phyloP scores from a whole-genome alignment of 148 eudicot species.

The Rhododendron ovatum region DNA sequence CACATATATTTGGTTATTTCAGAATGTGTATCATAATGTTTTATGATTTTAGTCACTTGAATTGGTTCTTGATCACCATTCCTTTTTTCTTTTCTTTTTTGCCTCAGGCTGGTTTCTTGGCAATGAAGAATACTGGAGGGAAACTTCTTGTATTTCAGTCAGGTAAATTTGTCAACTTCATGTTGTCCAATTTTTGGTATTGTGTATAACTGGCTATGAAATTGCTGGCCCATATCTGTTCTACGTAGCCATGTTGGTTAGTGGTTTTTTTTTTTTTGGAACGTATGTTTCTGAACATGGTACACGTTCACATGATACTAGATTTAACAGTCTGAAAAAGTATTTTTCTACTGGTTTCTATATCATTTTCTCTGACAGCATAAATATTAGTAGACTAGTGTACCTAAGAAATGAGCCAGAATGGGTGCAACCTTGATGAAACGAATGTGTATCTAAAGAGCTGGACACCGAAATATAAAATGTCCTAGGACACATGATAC shows the following conservation, averaged over 20 bases:
- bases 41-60: neutral
- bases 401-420: neutral
- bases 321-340: neutral
- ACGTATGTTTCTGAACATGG: neutral
- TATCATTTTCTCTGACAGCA: neutral
- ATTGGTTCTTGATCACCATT: neutral
- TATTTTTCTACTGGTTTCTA: neutral
- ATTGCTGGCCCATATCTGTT: neutral
- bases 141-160: slow-evolving; percentile 94
- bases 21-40: neutral
- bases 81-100: slow-evolving; percentile 24
- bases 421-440: neutral
- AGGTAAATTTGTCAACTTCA: slow-evolving; percentile 37
- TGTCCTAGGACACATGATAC: neutral
- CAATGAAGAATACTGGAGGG: slow-evolving; percentile 92
- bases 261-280: neutral
- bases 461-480: neutral
- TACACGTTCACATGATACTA: neutral
- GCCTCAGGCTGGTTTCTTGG: slow-evolving; percentile 87
- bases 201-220: neutral
- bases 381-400: neutral
- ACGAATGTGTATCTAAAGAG: neutral
- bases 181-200: neutral
- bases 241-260: neutral
- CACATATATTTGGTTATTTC: neutral